Base-by-base conservation (phyloP, 306 rosid species). In the Amphicarpaea edgeworthii region DNA sequence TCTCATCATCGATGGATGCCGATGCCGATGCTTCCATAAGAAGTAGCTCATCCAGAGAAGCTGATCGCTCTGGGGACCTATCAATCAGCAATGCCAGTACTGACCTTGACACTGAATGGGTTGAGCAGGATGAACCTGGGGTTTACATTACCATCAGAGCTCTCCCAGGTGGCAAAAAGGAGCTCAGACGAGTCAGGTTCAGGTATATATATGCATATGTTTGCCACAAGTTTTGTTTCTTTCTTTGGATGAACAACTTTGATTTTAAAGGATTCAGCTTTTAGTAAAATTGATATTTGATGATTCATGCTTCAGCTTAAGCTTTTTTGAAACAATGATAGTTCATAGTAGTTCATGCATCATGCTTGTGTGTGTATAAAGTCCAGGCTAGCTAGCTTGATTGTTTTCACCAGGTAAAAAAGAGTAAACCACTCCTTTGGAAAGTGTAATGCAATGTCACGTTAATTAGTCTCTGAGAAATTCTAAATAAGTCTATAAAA, bases 161-260 rank as follows among this genome's bases (percentile, higher is more conserved):
- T 58, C 58, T 87, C 30, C 85, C 91, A 10, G 85, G 88, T 6
- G 91, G 88, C 64, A 87, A 87, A 74, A 87, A 57, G 66, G 91
- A 87, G 82, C 86, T 87, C 69, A 84, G 80, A 87, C 30, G 91
- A 77, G 91, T 87, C 55, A 82, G 91, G 68, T 87, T 87, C 91
- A 87, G 91, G 91, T 73, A 80, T n/a, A n/a, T n/a, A n/a, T n/a
- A n/a, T n/a, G n/a, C n/a, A n/a, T n/a, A n/a, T n/a, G 28, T 19
- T 54, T 54, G 19, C 47, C 32, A 21, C 32, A 21, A 54, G 1
- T 21, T 51, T 34, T 47, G 54, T 54, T 14, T 74, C 17, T 28
- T 28, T n/a, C n/a, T 32, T 45, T 12, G 62, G 5, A 40, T 54
- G 8, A n/a, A n/a, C 55, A 49, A n/a, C 55, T n/a, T 47, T 49